Conservation (phyloP, 305 asterid genomes). For the Fraxinus dipetala region DNA sequence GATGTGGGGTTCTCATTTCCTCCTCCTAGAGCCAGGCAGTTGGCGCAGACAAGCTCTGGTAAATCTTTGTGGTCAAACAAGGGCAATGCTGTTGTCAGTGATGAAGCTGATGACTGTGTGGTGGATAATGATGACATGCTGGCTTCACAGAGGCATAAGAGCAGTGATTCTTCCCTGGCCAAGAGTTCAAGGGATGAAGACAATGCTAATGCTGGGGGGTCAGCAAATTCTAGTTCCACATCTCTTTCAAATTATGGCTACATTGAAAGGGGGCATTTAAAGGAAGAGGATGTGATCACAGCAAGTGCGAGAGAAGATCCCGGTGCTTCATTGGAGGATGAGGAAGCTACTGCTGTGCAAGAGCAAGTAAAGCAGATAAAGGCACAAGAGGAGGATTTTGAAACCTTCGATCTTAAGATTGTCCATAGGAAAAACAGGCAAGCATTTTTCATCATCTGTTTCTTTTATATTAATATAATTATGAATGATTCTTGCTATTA, state of each 20-base stretch:
- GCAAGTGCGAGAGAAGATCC: conserved; percentile 55
- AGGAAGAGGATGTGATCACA: conserved; percentile 42
- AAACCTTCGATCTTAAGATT: conserved; percentile 87
- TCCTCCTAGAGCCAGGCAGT: conserved; percentile 77
- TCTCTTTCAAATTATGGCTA: conserved; percentile 74
- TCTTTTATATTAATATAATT: conserved; percentile 3
- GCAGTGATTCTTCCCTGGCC: conserved; percentile 61
- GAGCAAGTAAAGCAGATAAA: conserved; percentile 97
- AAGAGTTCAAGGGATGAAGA: conserved; percentile 71
- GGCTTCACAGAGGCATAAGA: conserved; percentile 65
- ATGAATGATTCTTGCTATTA: conserved; percentile 18
- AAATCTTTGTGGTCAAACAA: conserved; percentile 68
- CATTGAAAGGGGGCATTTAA: conserved; percentile 49
- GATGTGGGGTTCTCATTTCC: conserved; percentile 91
- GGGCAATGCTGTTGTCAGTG: conserved; percentile 42
- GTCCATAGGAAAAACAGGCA: conserved; percentile 98
- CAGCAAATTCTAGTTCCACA: conserved; percentile 81
- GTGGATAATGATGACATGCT: conserved; percentile 62
- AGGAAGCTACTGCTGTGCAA: conserved; percentile 94
- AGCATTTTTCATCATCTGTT: conserved; percentile 17
- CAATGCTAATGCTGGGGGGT: conserved; percentile 45
- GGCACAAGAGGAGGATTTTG: conserved; percentile 98
- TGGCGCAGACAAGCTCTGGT: conserved; percentile 48
- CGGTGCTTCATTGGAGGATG: conserved; percentile 69
- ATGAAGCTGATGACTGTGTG: conserved; percentile 51